Conservation (phyloP, 192 early-diverging fungal genomes). For the Umbelopsis sp. region DNA sequence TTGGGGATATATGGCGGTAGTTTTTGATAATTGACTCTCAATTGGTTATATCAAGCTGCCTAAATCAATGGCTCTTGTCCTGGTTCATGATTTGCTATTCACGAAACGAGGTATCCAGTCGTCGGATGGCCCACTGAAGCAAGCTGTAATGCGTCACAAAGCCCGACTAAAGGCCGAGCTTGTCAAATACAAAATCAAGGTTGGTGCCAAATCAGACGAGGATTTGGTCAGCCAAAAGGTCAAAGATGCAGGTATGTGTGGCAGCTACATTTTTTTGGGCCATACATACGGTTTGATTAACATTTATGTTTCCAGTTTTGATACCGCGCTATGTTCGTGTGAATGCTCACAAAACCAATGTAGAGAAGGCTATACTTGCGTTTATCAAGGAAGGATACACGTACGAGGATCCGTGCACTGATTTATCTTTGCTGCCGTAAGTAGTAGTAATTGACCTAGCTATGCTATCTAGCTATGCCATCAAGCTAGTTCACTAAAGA, state of each 20-base stretch:
- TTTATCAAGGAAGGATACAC: constrained; percentile 65
- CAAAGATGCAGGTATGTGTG: constrained; percentile 48
- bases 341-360: constrained; percentile 76
- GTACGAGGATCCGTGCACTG: constrained; percentile 39
- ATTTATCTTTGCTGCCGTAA: constrained; percentile 34
- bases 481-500: too few relatives aligned
- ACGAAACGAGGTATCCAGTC: constrained; percentile 72
- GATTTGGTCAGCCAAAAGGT: constrained; percentile 70
- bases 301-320: constrained; percentile 40
- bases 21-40: background rate
- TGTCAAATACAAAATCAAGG: constrained; percentile 74
- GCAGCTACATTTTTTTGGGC: background rate
- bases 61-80: constrained; percentile 44
- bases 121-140: constrained; percentile 62
- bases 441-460: background rate
- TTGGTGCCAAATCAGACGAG: constrained; percentile 61
- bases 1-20: background rate
- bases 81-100: constrained; percentile 90
- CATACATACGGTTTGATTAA: background rate
- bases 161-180: constrained; percentile 74
- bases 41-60: constrained; percentile 18
- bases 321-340: constrained; percentile 89
- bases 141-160: constrained; percentile 68
- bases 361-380: constrained; percentile 66
- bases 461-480: too few relatives aligned